These are phyloP conservation scores for Pseudocercospora vitis DNA, from an alignment of 2,329 filamentous ascomycete genomes.

Conservation along the genomic window DNA sequence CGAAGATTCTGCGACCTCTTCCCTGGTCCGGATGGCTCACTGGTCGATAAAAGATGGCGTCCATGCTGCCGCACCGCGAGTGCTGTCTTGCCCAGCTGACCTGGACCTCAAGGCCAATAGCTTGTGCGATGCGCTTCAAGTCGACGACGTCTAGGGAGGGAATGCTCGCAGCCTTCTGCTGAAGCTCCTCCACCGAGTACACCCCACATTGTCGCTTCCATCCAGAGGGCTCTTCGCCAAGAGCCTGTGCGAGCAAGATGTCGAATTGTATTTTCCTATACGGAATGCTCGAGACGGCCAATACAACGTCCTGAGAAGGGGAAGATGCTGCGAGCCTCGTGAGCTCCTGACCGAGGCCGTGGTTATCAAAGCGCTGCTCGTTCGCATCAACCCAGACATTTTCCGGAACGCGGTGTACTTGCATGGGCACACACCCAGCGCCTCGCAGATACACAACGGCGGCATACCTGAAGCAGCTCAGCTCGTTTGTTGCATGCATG, in stretches of 20 bases:
- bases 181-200: background rate
- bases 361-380: background rate
- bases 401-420: background rate
- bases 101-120: slow-evolving; percentile 9
- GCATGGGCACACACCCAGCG: background rate
- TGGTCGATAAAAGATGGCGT: slow-evolving; percentile 17
- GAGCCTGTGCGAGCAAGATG: slow-evolving; percentile 6
- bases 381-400: slow-evolving; percentile 14
- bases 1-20: background rate
- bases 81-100: slow-evolving; percentile 19
- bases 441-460: slow-evolving; percentile 12
- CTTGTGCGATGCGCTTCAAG: slow-evolving; percentile 7
- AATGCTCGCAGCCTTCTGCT: background rate
- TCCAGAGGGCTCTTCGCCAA: slow-evolving; percentile 5
- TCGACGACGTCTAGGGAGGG: slow-evolving; percentile 9
- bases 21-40: background rate
- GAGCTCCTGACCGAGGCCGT: slow-evolving; percentile 8
- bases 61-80: slow-evolving; percentile 14
- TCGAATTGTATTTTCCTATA: slow-evolving; percentile 14
- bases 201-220: background rate
- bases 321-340: background rate
- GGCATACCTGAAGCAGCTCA: slow-evolving; percentile 18
- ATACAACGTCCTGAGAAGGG: background rate
- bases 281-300: slow-evolving; percentile 19
- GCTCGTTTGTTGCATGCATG: slow-evolving; percentile 21